Evolutionary conservation across 345 rosid genomes (phyloP).

Genomic region (Citrus cavaleriei): DNA sequence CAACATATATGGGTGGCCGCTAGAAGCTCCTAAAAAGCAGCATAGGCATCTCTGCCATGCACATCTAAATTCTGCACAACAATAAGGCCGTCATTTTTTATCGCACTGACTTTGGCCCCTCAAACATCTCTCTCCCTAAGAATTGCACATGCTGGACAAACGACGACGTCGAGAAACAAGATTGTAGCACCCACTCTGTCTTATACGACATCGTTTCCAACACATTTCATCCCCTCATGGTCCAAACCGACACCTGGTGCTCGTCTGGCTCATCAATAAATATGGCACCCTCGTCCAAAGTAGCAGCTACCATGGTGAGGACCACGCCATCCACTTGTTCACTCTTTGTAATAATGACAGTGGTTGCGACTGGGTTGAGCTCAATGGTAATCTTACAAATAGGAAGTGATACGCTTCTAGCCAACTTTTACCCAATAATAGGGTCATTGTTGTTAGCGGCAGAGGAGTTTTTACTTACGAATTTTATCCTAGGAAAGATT

Average conservation of each 20-base stretch:
- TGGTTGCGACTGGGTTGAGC: constrained; percentile 57
- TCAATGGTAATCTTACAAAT: constrained; percentile 22
- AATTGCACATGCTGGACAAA: constrained; percentile 38
- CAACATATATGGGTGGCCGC: constrained; percentile 12
- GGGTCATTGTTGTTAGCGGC: constrained; percentile 64
- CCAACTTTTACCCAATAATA: constrained; percentile 71
- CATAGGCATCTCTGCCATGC: constrained; percentile 86
- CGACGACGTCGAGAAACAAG: constrained; percentile 31
- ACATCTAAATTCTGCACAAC: constrained; percentile 63
- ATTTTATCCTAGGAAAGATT: constrained; percentile 46
- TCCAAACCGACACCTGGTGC: constrained; percentile 68
- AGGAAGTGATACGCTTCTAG: constrained; percentile 74
- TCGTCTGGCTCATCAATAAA: constrained; percentile 56
- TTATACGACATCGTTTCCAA: constrained; percentile 55
- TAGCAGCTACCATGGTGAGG: constrained; percentile 56
- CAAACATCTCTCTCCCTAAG: constrained; percentile 55
- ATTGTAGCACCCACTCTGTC: constrained; percentile 71
- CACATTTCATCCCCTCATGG: constrained; percentile 49
- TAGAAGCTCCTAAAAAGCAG: constrained; percentile 47
- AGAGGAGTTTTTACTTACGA: constrained; percentile 54
- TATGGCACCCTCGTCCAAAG: constrained; percentile 67
- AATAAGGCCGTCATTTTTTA: constrained; percentile 66
- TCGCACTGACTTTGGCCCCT: constrained; percentile 65
- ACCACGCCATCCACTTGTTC: constrained; percentile 42
- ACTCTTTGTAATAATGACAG: constrained; percentile 32